Base-by-base conservation (phyloP, 2,329 filamentous ascomycete genomes). In the Apiospora pterosperma region DNA sequence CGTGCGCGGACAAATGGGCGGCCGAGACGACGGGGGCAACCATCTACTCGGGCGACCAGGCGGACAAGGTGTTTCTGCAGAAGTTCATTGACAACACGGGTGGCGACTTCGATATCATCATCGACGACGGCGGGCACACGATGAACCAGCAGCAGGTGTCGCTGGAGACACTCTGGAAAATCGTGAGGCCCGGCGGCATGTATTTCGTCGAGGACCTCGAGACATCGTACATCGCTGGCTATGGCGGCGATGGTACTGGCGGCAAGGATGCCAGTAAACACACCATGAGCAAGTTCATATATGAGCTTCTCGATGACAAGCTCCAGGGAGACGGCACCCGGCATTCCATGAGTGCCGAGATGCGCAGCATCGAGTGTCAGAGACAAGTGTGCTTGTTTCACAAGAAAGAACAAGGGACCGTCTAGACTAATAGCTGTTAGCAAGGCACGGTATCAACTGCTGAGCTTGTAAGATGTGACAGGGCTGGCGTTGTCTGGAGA, bases 1-100 rank as follows among this genome's bases (percentile, higher is more conserved):
- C 65, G 4, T 81, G 79, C 62, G 78, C 74, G 4, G 66, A 73
- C 36, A 74, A 75, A 36, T 79, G 76, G 73, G 73, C 74, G 6
- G 65, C 71, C 59, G 75, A 77, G 25, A 77, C 72, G 1, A 70
- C 69, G 2, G 74, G 72, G 6, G 76, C 76, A 1, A 79, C 76
- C 31, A 76, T 81, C 44, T 79, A 76, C 66, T 69, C 75, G 5
- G 78, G 80, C 4, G 76, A 81, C 63, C 79, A 80, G 61, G 76
- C 76, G 7, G 75, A 80, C 61, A 66, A 69, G 3, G 58, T 61
- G 0, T 79, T 80, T 59, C 73, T 81, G n/a, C 64, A 75, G 7
- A 64, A 69, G 5, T 78, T 80, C 66, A 68, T 77, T 38, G 61
- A 64, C 12, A 68, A 76, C 44, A 68, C 74, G 0, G 77, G 77